Conservation (phyloP, 306 rosid genomes). For the Lithocarpus polystachyus region DNA sequence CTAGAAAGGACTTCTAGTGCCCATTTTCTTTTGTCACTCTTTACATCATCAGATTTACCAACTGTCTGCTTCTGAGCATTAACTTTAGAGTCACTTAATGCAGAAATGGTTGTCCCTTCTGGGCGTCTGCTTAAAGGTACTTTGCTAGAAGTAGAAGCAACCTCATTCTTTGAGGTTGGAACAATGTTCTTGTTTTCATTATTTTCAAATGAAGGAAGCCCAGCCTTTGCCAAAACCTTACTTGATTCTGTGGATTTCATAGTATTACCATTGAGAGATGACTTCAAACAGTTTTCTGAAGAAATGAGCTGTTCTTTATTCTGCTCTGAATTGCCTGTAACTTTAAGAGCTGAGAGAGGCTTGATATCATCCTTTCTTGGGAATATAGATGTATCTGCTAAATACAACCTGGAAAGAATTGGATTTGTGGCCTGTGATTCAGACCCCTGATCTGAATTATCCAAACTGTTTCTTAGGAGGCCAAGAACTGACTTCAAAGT, state of each 20-base stretch:
- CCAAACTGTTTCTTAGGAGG: constrained; percentile 62
- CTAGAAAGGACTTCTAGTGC: constrained; percentile 90
- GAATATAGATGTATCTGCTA: constrained; percentile 92
- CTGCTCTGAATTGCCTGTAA: constrained; percentile 49
- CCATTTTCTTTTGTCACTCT: constrained; percentile 89
- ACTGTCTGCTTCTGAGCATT: constrained; percentile 34
- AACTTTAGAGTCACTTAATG: constrained; percentile 44
- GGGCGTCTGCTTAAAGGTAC: constrained; percentile 30
- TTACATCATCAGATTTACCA: constrained; percentile 44
- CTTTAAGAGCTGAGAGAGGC: constrained; percentile 65
- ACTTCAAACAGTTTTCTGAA: constrained; percentile 33
- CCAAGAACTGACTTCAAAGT: constrained; percentile 94
- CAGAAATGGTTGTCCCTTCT: constrained; percentile 39
- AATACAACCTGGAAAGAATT: constrained; percentile 85
- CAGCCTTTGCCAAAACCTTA: constrained; percentile 40
- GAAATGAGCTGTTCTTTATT: constrained; percentile 34
- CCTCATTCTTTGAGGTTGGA: constrained; percentile 28
- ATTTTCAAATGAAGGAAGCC: constrained; percentile 35
- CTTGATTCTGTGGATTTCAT: constrained; percentile 35
- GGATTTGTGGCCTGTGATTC: constrained; percentile 62
- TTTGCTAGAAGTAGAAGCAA: constrained; percentile 44
- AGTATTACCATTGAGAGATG: constrained; percentile 29
- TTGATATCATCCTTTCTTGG: constrained; percentile 85
- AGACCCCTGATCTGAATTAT: constrained; percentile 44
- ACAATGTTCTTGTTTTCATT: constrained; percentile 36